Evolutionary conservation across 345 rosid species (phyloP), one percentile per base, ranked within the genome.

Genomic region (Lumnitzera racemosa): DNA sequence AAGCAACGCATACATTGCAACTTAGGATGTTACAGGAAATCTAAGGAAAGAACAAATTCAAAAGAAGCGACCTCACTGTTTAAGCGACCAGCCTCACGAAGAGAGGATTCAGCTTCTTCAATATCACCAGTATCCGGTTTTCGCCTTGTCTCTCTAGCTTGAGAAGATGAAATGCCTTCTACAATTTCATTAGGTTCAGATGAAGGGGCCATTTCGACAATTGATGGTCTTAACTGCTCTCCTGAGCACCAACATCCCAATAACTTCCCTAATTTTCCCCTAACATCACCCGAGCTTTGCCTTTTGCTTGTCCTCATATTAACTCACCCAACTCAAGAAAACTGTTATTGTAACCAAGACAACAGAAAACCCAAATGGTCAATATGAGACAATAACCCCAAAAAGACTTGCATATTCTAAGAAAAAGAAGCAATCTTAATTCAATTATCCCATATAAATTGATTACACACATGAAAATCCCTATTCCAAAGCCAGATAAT

Each of bases 71-170:
- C 96, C 96, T 89, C 94, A 61, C 79, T 78, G 74, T 86, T 89
- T 67, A 89, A 70, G 5, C 94, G 86, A 72, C 85, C 76, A 43
- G 78, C 80, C 74, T 84, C 94, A 52, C 87, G 94, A 62, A 89
- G 80, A 57, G 89, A 80, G 51, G 77, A 76, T 70, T 89, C 96
- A 15, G 94, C 96, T 78, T 89, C 96, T 69, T 89, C 94, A 16
- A 89, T 82, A 64, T 89, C 82, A 14, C 79, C 67, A 17, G 71
- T 62, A 57, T 89, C 94, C 10, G 74, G 79, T 55, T 76, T 81
- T 74, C 65, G 78, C 50, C 68, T 68, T 25, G 51, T 68, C 25
- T 70, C 85, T 49, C 78, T 68, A 36, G 69, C 67, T 43, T 65
- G 73, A 27, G 81, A 69, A 66, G 90, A 83, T 61, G 53, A 52